Evolutionary conservation across 176 grass and related monocot genomes (phyloP).

Genomic region (Eragrostis curvula): DNA sequence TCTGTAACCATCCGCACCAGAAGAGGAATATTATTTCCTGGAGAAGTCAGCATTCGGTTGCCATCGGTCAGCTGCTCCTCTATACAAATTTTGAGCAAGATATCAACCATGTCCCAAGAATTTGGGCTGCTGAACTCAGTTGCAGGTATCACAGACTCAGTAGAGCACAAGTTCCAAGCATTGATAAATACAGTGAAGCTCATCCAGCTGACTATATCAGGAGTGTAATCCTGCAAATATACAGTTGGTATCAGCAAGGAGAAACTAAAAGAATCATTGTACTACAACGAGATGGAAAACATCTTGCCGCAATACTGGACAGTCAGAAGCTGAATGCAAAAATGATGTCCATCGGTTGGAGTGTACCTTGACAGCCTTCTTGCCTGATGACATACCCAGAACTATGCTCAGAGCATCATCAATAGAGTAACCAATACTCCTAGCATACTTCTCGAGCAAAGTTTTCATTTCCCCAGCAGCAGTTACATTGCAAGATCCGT

Average conservation of each 20-base stretch:
- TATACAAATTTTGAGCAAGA: conserved; percentile 67
- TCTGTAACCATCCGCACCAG: conserved; percentile 79
- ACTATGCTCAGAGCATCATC: conserved; percentile 80
- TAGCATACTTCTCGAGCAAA: conserved; percentile 85
- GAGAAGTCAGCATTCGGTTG: conserved; percentile 50
- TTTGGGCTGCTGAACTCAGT: conserved; percentile 39
- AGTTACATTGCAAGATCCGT: conserved; percentile 50
- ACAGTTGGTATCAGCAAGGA: conserved; percentile 18
- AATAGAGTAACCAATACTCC: conserved; percentile 85
- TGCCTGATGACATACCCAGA: conserved; percentile 68
- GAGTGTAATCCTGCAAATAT: conserved; percentile 68
- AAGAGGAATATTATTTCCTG: conserved; percentile 71
- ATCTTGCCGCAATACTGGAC: neutral
- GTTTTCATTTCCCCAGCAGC: conserved; percentile 64
- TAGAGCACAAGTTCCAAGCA: conserved; percentile 78
- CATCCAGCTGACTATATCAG: conserved; percentile 88
- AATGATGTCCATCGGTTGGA: conserved; percentile 8
- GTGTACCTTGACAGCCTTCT: conserved; percentile 78
- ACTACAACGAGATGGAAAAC: conserved; percentile 1
- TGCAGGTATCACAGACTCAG: conserved; percentile 40
- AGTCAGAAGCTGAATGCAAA: conserved; percentile 24
- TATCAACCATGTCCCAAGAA: conserved; percentile 82
- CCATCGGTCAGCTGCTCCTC: conserved; percentile 53
- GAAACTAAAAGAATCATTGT: conserved; percentile 15
- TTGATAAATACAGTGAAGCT: conserved; percentile 91